Base-by-base conservation (phyloP, 208 protist species). In the Trypanosomatidae sp. region DNA sequence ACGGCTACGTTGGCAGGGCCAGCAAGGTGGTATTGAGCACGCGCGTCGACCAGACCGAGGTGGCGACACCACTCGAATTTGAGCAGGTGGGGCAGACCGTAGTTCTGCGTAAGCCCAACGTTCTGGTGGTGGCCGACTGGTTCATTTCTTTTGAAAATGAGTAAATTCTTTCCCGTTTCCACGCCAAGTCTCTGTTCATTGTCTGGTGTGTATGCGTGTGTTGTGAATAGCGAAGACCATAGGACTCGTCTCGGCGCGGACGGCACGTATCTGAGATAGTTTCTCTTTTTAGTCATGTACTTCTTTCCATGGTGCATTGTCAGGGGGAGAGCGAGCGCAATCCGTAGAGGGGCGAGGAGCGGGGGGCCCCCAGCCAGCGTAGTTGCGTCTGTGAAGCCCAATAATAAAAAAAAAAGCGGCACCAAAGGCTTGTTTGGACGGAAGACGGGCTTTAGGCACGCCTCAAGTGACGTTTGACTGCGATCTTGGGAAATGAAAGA, bases 71-170 rank as follows among this genome's bases (percentile, higher is more conserved):
- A 46, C 78, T 95, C 22, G 81, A 87, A 19, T 92, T 85, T 78
- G 86, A 92, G 59, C 68, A 88, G 17, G 64, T 89, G 1, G 87
- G 85, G 6, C 74, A 73, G 5, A 71, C 79, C 9, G 83, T 94
- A 46, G 79, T 91, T 44, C 78, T 95, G 49, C 83, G 88, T 15
- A 91, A 90, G 55, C 86, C 89, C 7, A 74, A 83, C 49, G 59
- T 91, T 28, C 79, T 47, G 5, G 79, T 94, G 6, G 55, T 62
- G n/a, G 62, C 80, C 12, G 83, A 93, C 70, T 96, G 89, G 89
- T 69, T 52, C 28, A 88, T 96, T 36, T 36, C 73, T 12, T 77
- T 96, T 58, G 76, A 89, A 47, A 83, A 69, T 52, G 74, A 87
- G 53, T 53, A 68, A 13, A 7, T 22, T 1, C 30, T 10, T 25